phyloP scores from a whole-genome alignment of 2,329 filamentous ascomycete species.

The Aureobasidium sp. region DNA sequence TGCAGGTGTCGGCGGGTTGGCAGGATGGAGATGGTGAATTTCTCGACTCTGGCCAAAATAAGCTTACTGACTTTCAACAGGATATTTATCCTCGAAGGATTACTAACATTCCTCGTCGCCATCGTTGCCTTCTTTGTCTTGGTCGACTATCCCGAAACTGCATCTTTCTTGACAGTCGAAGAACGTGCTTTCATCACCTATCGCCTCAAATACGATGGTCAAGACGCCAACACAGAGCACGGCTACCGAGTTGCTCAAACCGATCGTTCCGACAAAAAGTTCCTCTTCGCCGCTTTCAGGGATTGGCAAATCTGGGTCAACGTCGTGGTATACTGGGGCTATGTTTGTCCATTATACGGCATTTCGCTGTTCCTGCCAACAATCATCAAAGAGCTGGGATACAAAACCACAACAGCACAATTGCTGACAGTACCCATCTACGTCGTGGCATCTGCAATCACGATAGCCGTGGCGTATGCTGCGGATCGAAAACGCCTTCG shows the following conservation, averaged over 20 bases:
- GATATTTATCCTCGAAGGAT: constrained; percentile 23
- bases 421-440: constrained; percentile 42
- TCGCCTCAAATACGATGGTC: constrained; percentile 20
- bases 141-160: constrained; percentile 52
- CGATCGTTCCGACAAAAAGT: constrained; percentile 29
- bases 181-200: constrained; percentile 21
- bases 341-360: constrained; percentile 44
- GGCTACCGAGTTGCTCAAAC: constrained; percentile 18
- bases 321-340: constrained; percentile 58
- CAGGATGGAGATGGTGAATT: constrained; percentile 24
- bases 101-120: constrained; percentile 33
- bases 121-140: constrained; percentile 42
- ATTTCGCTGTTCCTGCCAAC: constrained; percentile 31
- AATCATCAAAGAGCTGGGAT: constrained; percentile 40
- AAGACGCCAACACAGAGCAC: constrained; percentile 11
- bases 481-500: constrained; percentile 24
- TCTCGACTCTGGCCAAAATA: neutral
- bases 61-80: constrained; percentile 4
- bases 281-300: constrained; percentile 38
- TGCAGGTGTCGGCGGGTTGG: constrained; percentile 26
- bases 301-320: constrained; percentile 45
- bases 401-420: constrained; percentile 36
- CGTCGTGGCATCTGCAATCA: constrained; percentile 23
- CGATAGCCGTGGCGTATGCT: constrained; percentile 21
- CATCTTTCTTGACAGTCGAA: constrained; percentile 33